Conservation (phyloP, 176 grass and related monocot species). For the Musa beccarii region DNA sequence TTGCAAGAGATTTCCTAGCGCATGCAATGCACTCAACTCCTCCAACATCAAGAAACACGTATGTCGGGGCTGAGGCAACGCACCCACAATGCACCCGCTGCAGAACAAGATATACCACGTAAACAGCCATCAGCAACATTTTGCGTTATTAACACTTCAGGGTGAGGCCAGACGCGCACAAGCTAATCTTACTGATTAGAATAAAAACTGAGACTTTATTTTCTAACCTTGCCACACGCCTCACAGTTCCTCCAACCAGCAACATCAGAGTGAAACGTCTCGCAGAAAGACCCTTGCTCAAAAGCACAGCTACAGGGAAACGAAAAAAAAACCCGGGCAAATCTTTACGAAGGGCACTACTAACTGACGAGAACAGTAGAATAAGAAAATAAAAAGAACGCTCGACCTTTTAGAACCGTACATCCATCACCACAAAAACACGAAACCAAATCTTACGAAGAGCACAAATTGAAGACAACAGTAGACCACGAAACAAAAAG, state of each 20-base stretch:
- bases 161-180: background rate
- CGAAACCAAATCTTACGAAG: too few relatives aligned
- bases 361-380: background rate
- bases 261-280: conserved; percentile 75
- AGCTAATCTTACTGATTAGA: background rate
- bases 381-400: background rate
- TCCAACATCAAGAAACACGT: conserved; percentile 61
- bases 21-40: conserved; percentile 78
- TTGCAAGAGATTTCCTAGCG: conserved; percentile 43
- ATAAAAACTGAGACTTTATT: conserved; percentile 1
- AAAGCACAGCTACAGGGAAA: conserved; percentile 35
- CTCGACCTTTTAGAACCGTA: too few relatives aligned
- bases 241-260: conserved; percentile 94
- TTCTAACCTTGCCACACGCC: conserved; percentile 78
- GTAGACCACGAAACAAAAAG: too few relatives aligned
- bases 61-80: conserved; percentile 64
- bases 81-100: conserved; percentile 94
- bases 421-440: too few relatives aligned
- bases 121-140: background rate
- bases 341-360: conserved; percentile 31
- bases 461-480: too few relatives aligned
- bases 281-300: conserved; percentile 91
- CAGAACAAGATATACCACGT: background rate
- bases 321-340: background rate
- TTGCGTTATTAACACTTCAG: background rate